Base-by-base conservation (phyloP, 2,329 filamentous ascomycete genomes). In the Magnaporthiopsis rhizophila region DNA sequence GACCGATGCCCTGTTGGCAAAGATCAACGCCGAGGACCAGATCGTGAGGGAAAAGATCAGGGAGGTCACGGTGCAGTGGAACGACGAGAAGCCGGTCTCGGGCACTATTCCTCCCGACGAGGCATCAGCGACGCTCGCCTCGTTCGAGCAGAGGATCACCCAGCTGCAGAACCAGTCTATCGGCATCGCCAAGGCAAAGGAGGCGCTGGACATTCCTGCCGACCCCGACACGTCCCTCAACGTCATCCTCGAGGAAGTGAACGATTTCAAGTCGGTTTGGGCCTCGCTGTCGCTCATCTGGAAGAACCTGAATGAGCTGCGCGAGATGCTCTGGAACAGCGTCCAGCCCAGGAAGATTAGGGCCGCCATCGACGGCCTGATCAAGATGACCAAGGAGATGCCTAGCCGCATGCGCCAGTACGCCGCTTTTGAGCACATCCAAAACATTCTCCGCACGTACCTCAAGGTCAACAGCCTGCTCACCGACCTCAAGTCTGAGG, bases 331-430 rank as follows among this genome's bases (percentile, higher is more conserved):
- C 1, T 99, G 96, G 96, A 96, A 89, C 65, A 97, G 91, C 72
- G 90, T 99, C 1, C 92, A 98, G 73, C 94, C 96, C 11, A 86
- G 95, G 68, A 99, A 98, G 78, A 87, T 99, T 65, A 87, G 95
- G 53, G 86, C 90, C 70, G 90, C 91, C 67, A 88, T 99, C 62
- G 94, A 99, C 72, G 89, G 89, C 61, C 84, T 98, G 63, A 91
- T 98, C 75, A 97, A 97, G 80, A 96, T 96, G 85, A 98, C 93
- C 50, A 98, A 97, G 78, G 94, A 98, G 67, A 98, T 99, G 95
- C 95, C 96, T 0, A 97, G 92, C 76, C 89, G 95, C 66, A 98
- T 99, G 94, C 89, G 96, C 66, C 96, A 99, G 73, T 99, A 99
- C 75, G 94, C 96, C 70, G 96, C 96, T n/a, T 99, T 99, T 74